These are phyloP conservation scores for Xerocomus brunneocitrinus DNA, from an alignment of 768 basidiomycete species.

Conservation along the genomic window DNA sequence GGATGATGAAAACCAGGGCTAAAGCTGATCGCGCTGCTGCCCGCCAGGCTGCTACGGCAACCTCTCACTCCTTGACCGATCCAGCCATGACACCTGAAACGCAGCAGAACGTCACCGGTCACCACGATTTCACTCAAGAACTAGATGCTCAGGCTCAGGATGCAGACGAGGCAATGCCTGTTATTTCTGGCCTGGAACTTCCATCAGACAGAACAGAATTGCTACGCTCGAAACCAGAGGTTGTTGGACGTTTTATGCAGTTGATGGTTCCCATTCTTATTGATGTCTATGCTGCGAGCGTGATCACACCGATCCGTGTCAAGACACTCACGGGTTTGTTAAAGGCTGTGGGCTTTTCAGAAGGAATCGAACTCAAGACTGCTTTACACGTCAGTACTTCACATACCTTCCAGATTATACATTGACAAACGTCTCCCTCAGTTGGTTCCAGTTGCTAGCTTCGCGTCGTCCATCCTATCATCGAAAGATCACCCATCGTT, in stretches of 20 bases:
- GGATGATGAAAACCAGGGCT: conserved; percentile 75
- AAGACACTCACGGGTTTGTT: conserved; percentile 85
- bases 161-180: conserved; percentile 34
- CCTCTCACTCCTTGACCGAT: conserved; percentile 28
- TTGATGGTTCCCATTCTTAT: conserved; percentile 90
- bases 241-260: conserved; percentile 81
- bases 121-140: conserved; percentile 25
- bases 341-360: conserved; percentile 88
- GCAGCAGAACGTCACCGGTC: conserved; percentile 11
- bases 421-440: conserved; percentile 29
- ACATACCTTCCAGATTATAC: background rate
- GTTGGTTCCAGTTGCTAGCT: conserved; percentile 94
- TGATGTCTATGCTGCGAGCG: conserved; percentile 99
- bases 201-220: conserved; percentile 64
- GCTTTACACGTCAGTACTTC: conserved; percentile 66
- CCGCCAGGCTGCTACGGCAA: conserved; percentile 44
- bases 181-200: conserved; percentile 31
- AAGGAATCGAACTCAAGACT: conserved; percentile 65
- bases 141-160: conserved; percentile 42
- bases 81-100: conserved; percentile 19
- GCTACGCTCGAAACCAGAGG: conserved; percentile 65
- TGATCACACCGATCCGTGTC: conserved; percentile 78
- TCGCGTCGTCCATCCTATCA: conserved; percentile 90
- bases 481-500: conserved; percentile 86
- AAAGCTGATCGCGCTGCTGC: conserved; percentile 77